Evolutionary conservation across 2,329 filamentous ascomycete species (phyloP), one percentile per base, ranked within the genome.

Genomic region (Penicillium sp.): DNA sequence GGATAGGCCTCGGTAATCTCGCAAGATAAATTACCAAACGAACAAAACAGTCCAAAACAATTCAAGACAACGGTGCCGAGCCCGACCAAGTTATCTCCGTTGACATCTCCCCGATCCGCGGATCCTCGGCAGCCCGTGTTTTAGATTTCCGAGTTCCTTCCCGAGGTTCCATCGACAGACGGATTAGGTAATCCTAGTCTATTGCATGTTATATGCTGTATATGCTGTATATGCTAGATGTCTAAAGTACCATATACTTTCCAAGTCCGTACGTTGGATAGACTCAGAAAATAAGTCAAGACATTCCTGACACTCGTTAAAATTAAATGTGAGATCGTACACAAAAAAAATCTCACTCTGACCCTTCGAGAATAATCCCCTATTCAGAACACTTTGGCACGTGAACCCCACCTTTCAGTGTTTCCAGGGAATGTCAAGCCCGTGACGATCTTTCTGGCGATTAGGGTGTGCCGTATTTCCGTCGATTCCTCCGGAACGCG

Each of bases 51-150:
- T 10, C 41, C 16, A n/a, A 4, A 7, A 23, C 27, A 26, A 16
- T 2, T 2, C 6, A 16, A n/a, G 13, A 11, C 34, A 38, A 30
- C 8, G 8, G 13, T 26, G 47, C 47, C 47, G 47, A 50, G 14
- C 2, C 27, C 14, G 46, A 23, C 35, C 35, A 34, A 43, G 19
- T 48, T 41, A 48, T 35, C 38, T 44, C 51, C 51, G 39, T 43
- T 43, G 30, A 50, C 30, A 43, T 23, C 4, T 34, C 4, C 27
- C 44, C 35, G 35, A 39, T 41, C 46, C 35, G 35, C 29, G 52
- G 41, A 16, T 47, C n/a, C 23, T 55, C 46, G 53, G 53, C 50
- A 52, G 35, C 35, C 41, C 51, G 51, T 48, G n/a, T 46, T 46
- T 29, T 47, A 35, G 34, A 10, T 14, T 36, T 18, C 35, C 35